A percentile compares a stretch with the other conserved stretches of the same genome.
Evolutionary conservation across 768 basidiomycete species (phyloP).

Genomic region (Chlorophyllum brunneum): DNA sequence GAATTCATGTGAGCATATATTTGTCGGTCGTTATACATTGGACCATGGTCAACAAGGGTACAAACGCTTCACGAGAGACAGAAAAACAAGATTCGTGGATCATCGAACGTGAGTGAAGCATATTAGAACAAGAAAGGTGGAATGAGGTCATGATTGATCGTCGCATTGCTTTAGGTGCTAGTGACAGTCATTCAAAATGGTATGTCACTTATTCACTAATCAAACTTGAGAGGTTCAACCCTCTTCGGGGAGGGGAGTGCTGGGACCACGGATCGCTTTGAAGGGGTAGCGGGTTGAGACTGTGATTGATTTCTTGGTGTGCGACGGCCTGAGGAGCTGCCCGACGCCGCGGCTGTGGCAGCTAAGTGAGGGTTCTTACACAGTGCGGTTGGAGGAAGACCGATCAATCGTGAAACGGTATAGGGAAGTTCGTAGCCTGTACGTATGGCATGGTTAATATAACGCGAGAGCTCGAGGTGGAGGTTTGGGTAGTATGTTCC

Average conservation of each 20-base stretch:
- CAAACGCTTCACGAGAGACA: background rate
- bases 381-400: constrained; percentile 65
- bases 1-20: constrained; percentile 1
- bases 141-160: background rate
- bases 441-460: constrained; percentile 61
- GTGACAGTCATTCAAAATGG: background rate
- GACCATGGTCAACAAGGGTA: constrained; percentile 4
- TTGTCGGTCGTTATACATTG: constrained; percentile 1
- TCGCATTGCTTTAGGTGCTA: background rate
- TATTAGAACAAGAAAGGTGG: background rate
- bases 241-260: constrained; percentile 36
- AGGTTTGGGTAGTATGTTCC: constrained; percentile 91
- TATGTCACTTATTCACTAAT: constrained; percentile 13
- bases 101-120: background rate
- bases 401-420: constrained; percentile 74
- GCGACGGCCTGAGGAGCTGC: constrained; percentile 20
- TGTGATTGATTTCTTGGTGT: constrained; percentile 19
- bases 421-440: constrained; percentile 80
- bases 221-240: constrained; percentile 25
- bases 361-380: constrained; percentile 36
- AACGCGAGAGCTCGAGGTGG: constrained; percentile 91
- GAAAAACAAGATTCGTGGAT: background rate
- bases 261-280: constrained; percentile 25
- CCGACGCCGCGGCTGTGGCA: background rate
- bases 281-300: constrained; percentile 19